Evolutionary conservation across 2,329 filamentous ascomycete genomes (phyloP).

Genomic region (Colletotrichum cuscutae): DNA sequence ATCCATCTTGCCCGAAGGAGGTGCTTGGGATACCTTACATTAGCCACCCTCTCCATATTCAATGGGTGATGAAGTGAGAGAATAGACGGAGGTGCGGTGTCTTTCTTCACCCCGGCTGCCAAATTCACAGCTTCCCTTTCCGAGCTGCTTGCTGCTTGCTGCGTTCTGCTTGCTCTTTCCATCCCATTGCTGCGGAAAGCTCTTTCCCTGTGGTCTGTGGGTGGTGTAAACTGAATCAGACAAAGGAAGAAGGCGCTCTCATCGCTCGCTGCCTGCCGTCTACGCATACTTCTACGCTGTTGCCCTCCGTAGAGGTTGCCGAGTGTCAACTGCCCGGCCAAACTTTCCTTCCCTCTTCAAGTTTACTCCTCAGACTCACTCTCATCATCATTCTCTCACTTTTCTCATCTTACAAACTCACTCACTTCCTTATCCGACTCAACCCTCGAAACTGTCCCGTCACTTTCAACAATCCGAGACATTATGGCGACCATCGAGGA

Average conservation of each 20-base stretch:
- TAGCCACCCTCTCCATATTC: background rate
- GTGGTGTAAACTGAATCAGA: background rate
- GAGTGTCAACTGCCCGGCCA: background rate
- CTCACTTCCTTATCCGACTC: background rate
- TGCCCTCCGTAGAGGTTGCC: background rate
- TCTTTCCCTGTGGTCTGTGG: background rate
- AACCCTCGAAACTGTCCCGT: background rate
- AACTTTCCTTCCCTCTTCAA: background rate
- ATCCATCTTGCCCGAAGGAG: background rate
- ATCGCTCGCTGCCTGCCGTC: too few species aligned
- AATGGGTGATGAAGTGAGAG: background rate
- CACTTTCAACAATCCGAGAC: background rate
- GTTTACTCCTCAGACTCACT: background rate
- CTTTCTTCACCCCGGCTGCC: background rate
- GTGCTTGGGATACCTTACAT: background rate
- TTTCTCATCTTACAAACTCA: background rate
- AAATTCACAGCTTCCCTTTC: background rate
- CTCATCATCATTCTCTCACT: background rate
- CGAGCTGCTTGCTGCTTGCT: background rate
- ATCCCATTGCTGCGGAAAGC: background rate
- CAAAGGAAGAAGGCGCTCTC: background rate
- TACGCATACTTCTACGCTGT: background rate
- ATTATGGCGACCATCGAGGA: conserved; percentile 12
- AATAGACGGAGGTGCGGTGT: background rate
- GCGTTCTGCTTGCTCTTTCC: background rate